Evolutionary conservation across 1,139 yeast species (phyloP).

Genomic region (Yamadazyma aaseri): DNA sequence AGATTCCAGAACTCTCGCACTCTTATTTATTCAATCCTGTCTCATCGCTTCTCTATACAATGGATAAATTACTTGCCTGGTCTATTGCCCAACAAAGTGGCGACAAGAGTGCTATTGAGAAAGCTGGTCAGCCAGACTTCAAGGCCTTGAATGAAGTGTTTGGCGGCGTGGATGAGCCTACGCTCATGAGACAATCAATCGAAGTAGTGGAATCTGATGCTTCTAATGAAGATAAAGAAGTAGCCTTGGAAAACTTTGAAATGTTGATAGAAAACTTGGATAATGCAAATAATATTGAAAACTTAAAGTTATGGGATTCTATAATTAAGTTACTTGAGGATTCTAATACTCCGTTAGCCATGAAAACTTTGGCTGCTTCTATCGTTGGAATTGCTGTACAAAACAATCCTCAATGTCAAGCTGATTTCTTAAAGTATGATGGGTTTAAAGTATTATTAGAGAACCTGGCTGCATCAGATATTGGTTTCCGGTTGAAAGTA

Average conservation of each 20-base stretch:
- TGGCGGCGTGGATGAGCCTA: slow-evolving; percentile 83
- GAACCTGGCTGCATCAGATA: slow-evolving; percentile 26
- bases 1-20: background rate
- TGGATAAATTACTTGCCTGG: slow-evolving; percentile 93
- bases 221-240: slow-evolving; percentile 58
- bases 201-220: slow-evolving; percentile 63
- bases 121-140: slow-evolving; percentile 73
- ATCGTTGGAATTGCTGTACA: slow-evolving; percentile 91
- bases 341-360: slow-evolving; percentile 25
- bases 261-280: slow-evolving; percentile 93
- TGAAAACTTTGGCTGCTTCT: slow-evolving; percentile 64
- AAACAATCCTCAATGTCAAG: slow-evolving; percentile 76
- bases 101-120: slow-evolving; percentile 61
- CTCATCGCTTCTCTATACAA: slow-evolving; percentile 20
- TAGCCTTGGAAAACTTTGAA: slow-evolving; percentile 88
- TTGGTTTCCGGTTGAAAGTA: slow-evolving; percentile 56
- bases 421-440: slow-evolving; percentile 53
- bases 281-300: slow-evolving; percentile 90
- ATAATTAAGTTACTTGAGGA: slow-evolving; percentile 49
- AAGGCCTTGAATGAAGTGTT: slow-evolving; percentile 72
- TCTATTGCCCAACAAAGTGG: slow-evolving; percentile 77
- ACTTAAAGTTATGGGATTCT: slow-evolving; percentile 76
- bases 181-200: slow-evolving; percentile 77
- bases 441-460: slow-evolving; percentile 49
- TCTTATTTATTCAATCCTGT: background rate